Conservation (phyloP, 139 green algal genomes). For the Asterochloris sp. region DNA sequence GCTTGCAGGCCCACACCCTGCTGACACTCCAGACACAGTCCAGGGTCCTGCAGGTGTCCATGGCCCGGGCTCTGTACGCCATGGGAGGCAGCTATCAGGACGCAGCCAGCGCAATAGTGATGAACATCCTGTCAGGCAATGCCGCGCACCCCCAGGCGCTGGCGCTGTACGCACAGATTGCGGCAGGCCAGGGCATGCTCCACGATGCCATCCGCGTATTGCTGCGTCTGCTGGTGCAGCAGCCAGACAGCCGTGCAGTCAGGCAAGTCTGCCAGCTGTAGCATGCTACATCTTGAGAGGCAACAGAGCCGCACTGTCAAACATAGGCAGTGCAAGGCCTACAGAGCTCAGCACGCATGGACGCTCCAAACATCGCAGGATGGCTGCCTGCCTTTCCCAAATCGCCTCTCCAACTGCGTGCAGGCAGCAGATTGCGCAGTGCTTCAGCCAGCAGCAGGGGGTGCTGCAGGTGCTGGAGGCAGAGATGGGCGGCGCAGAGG, state of each 20-base stretch:
- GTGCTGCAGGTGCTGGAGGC: conserved; percentile 19
- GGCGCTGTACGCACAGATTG: conserved; percentile 33
- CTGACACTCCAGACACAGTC: neutral
- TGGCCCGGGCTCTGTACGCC: conserved; percentile 3
- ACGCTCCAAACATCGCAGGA: neutral
- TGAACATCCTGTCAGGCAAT: conserved; percentile 11
- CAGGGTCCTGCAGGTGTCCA: conserved; percentile 10
- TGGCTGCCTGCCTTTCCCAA: neutral
- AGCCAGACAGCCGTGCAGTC: conserved; percentile 26
- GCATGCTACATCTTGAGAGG: neutral
- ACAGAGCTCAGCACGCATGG: neutral
- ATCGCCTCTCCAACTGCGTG: neutral
- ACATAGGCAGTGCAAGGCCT: neutral
- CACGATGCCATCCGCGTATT: conserved; percentile 43
- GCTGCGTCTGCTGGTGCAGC: conserved; percentile 41
- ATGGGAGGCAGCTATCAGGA: conserved; percentile 11
- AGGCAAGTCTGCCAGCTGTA: neutral
- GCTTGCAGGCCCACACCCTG: neutral
- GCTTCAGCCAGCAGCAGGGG: conserved; percentile 30
- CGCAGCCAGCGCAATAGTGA: conserved; percentile 14
- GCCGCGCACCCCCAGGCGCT: conserved; percentile 20
- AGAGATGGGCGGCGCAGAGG: conserved; percentile 15
- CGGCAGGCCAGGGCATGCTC: conserved; percentile 28
- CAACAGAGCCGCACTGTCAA: neutral
- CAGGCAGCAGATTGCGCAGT: conserved; percentile 36